Base-by-base conservation (phyloP, 305 asterid genomes). In the Euphrasia arctica region DNA sequence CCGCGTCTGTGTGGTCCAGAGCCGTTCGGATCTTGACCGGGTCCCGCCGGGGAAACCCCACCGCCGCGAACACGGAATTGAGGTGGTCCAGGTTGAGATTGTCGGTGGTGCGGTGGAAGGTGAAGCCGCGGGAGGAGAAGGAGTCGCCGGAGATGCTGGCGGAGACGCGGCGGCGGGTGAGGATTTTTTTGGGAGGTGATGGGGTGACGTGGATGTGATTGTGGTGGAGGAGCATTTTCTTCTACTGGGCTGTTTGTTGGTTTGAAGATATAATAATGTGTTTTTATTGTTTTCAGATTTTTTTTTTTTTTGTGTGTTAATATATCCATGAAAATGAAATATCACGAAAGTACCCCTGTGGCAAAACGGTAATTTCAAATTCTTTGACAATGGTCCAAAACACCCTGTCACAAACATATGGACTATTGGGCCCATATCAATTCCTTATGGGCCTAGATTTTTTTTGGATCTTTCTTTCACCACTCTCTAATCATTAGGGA, bases 41-140 rank as follows among this genome's bases (percentile, higher is more conserved):
- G 79, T 92, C 96, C 11, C 98, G 88, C 2, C 80, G 75, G n/a
- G 98, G 97, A 70, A 92, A 92, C 1, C 98, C 97, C 10, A 89
- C 97, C 55, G 97, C 84, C 0, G 80, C 86, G 72, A 92, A 92
- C 36, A 87, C 82, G 11, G 90, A 74, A 65, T 92, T 89, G 54
- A 92, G 96, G 64, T 87, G 91, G 75, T 89, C 90, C 42, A 92
- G 90, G 85, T 89, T 74, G 43, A 92, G 87, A 34, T 72, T 27
- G 5, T 68, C 74, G 75, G 73, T 42, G 3, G 85, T 70, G 60
- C 85, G 83, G 86, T 90, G 93, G 82, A 92, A 69, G 3, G 67
- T 84, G 91, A 87, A 89, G 47, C 97, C 98, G 36, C 92, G 91
- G 3, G 95, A 72, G 10, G 80, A 31, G 51, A 92, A 82, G 0